Evolutionary conservation across 164 flowering plant genomes (phyloP), one percentile per base, ranked within the genome.

Genomic region (Vitis amurensis): DNA sequence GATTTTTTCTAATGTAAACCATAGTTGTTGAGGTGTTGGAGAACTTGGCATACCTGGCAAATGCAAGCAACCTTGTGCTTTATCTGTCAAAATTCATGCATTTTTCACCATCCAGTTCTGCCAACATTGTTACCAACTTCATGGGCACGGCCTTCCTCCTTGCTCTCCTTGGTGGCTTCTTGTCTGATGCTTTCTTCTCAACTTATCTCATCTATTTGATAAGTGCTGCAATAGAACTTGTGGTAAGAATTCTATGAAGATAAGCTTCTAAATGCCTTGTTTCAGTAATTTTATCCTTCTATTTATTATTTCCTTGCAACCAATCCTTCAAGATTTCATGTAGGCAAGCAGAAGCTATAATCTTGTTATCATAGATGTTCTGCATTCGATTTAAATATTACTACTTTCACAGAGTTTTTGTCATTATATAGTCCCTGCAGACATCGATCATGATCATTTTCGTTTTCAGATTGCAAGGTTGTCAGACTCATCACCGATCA

Each of bases 81-180:
- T 93, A 93, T 71, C 78, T 93, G 50, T 67, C 83, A 7, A 79
- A 73, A 47, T 85, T 74, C 81, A 93, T 91, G 94, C 85, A 87
- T 70, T 81, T 82, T 64, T 84, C 91, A 1, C 93, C 90, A 11
- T 81, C 93, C 3, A 71, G 64, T 64, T 78, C 95, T 1, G 89
- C 97, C 59, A 90, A 84, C 78, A 76, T 78, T 2, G 95, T 92
- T 14, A 92, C 97, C 69, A 86, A 85, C 71, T 92, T 90, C 84
- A 92, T 92, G 97, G 97, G 97, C 64, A 92, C 97, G 0, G 88
- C 97, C 17, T 92, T 90, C 74, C 86, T 90, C 55, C 90, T 90
- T 2, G 92, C 97, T 50, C 85, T 92, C 27, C 86, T 90, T 49
- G 97, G 97, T 8, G 97, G 97, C 69, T 90, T 92, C 80, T 70